These are phyloP conservation scores for Physcomitrium patens DNA, from an alignment of 225 moss, liverwort and hornwort species.

Conservation along the genomic window DNA sequence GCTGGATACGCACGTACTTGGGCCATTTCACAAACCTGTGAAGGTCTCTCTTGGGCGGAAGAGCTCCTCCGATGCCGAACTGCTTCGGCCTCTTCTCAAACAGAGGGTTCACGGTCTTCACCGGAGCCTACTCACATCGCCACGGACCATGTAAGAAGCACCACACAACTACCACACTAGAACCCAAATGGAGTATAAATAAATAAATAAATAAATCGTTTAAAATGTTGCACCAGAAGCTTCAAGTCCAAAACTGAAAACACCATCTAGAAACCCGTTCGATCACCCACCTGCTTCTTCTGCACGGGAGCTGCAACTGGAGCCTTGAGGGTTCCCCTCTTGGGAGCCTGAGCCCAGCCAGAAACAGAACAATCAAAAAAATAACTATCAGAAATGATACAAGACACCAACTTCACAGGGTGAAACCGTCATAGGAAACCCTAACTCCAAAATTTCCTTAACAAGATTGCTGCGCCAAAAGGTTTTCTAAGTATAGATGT, in stretches of 20 bases:
- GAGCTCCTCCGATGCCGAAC: conserved; percentile 91
- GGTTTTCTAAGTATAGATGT: too few species aligned
- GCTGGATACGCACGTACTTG: conserved; percentile 94
- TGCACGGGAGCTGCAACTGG: conserved; percentile 57
- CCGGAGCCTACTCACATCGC: conserved; percentile 44
- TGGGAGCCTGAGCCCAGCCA: conserved; percentile 61
- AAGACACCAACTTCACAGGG: not conserved
- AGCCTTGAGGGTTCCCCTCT: conserved; percentile 71
- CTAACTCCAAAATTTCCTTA: conserved; percentile 13
- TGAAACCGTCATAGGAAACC: not conserved
- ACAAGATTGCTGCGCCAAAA: too few species aligned
- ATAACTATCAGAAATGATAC: not conserved
- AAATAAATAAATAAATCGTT: not conserved
- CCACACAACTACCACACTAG: not conserved
- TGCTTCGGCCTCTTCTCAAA: conserved; percentile 93
- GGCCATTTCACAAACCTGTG: conserved; percentile 98
- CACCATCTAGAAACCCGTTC: not conserved
- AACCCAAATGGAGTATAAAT: not conserved
- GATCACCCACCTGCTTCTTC: conserved; percentile 52
- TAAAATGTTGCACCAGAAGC: too few species aligned
- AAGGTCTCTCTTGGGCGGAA: conserved; percentile 90
- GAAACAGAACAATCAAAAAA: not conserved
- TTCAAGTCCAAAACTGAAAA: not conserved
- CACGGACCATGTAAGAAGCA: not conserved
- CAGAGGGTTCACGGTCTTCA: conserved; percentile 78